Conservation (phyloP, 2,329 filamentous ascomycete species). For the Mycosphaerelloides madeirae region DNA sequence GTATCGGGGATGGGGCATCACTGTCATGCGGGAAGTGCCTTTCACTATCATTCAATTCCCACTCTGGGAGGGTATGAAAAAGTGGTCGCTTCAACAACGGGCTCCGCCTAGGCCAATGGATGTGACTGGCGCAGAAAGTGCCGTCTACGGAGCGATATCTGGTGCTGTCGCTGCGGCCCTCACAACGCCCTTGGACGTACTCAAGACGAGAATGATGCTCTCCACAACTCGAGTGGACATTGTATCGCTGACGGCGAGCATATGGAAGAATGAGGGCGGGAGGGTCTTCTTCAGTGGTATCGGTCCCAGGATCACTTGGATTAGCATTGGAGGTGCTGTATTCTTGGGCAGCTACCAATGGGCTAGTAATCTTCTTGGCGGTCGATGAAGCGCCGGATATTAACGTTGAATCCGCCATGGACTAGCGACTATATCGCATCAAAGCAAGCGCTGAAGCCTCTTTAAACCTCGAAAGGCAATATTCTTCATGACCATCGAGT, state of each 20-base stretch:
- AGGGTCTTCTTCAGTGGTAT: slow-evolving; percentile 69
- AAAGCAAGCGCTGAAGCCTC: no score
- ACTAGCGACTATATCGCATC: no score
- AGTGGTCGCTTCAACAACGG: slow-evolving; percentile 51
- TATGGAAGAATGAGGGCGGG: slow-evolving; percentile 61
- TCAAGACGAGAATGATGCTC: slow-evolving; percentile 97
- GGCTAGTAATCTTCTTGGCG: slow-evolving; percentile 68
- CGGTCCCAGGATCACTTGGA: slow-evolving; percentile 86
- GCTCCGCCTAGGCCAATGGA: slow-evolving; percentile 38
- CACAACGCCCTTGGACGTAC: slow-evolving; percentile 89
- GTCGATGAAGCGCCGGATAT: slow-evolving; percentile 28
- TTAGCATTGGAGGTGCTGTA: slow-evolving; percentile 87
- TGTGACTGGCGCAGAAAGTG: slow-evolving; percentile 72
- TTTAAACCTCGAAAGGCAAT: no score
- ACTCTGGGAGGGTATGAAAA: slow-evolving; percentile 90
- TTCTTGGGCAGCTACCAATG: slow-evolving; percentile 93
- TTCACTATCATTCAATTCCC: slow-evolving; percentile 98
- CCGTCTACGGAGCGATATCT: slow-evolving; percentile 74
- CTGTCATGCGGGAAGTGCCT: slow-evolving; percentile 90
- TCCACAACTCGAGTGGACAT: slow-evolving; percentile 62
- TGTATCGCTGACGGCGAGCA: slow-evolving; percentile 56
- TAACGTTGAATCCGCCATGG: no score
- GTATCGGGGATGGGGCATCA: slow-evolving; percentile 88
- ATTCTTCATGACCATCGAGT: no score
- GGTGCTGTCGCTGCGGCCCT: slow-evolving; percentile 81